A percentile compares a stretch with the other conserved stretches of the same genome.
Evolutionary conservation across 176 grass and related monocot species (phyloP).

Genomic region (Luzula sylvatica): DNA sequence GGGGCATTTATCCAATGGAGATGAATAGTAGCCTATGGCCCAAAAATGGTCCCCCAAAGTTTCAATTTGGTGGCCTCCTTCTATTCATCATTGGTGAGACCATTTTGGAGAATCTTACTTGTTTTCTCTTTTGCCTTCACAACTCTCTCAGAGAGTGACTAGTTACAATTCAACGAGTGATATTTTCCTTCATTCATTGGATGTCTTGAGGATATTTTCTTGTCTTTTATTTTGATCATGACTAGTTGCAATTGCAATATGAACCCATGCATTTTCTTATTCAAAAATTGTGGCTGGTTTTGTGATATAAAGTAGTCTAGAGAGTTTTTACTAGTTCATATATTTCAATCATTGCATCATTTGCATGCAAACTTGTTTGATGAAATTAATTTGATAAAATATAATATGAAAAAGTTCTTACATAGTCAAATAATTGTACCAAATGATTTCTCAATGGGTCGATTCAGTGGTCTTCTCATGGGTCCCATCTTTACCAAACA

Average conservation of each 20-base stretch:
- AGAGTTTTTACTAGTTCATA: too few species aligned
- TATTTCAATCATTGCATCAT: too few species aligned
- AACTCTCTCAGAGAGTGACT: conserved; percentile 9
- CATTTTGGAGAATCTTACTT: conserved; percentile 10
- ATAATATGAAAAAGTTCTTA: too few species aligned
- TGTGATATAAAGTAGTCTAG: too few species aligned
- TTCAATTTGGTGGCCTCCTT: conserved; percentile 8
- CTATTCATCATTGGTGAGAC: conserved; percentile 2
- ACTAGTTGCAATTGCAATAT: too few species aligned
- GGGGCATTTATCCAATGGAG: too few species aligned
- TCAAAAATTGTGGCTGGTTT: too few species aligned
- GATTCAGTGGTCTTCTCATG: background rate
- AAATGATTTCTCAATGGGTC: too few species aligned
- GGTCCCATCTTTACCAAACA: background rate
- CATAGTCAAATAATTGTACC: too few species aligned
- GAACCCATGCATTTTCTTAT: too few species aligned
- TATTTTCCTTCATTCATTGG: background rate
- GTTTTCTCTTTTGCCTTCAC: background rate
- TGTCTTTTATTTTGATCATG: background rate
- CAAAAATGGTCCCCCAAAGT: conserved; percentile 1
- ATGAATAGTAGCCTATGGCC: conserved; percentile 11
- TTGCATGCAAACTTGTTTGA: too few species aligned
- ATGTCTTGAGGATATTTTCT: conserved; percentile 3
- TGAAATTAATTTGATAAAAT: too few species aligned
- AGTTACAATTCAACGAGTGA: background rate